Conservation (phyloP, 208 protist genomes). For the Trypanosomatidae sp. region DNA sequence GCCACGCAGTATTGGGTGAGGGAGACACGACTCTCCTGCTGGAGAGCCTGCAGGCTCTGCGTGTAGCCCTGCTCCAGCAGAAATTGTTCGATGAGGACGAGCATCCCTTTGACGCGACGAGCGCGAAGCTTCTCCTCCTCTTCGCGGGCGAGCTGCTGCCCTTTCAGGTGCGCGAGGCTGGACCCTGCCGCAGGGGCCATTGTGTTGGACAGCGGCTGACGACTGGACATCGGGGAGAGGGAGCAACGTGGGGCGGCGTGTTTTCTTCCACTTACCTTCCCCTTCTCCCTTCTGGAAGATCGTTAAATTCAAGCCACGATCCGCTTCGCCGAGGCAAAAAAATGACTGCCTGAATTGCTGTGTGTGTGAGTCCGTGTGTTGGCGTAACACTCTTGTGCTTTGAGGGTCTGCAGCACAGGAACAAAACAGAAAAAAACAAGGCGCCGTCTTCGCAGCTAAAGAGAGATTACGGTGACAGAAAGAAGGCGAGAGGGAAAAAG, state of each 20-base stretch:
- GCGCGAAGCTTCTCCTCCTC: slow-evolving; percentile 74
- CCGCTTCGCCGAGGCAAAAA: too few relatives aligned
- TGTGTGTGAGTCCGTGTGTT: too few relatives aligned
- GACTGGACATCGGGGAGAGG: too few relatives aligned
- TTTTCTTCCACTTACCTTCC: slow-evolving; percentile 1
- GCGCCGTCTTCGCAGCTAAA: too few relatives aligned
- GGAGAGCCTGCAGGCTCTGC: slow-evolving; percentile 67
- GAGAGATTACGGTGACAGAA: too few relatives aligned
- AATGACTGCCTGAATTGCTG: too few relatives aligned
- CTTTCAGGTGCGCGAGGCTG: slow-evolving; percentile 75
- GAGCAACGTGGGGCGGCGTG: slow-evolving; percentile 35
- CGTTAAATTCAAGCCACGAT: too few relatives aligned
- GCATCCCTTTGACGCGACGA: slow-evolving; percentile 66
- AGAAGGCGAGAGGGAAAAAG: too few relatives aligned
- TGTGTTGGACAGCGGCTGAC: slow-evolving; percentile 82
- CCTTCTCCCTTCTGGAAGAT: background rate
- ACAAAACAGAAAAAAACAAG: too few relatives aligned
- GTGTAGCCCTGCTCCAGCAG: slow-evolving; percentile 86
- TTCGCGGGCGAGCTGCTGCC: slow-evolving; percentile 77
- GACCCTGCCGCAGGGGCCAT: slow-evolving; percentile 51
- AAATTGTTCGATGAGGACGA: slow-evolving; percentile 86
- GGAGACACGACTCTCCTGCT: slow-evolving; percentile 80
- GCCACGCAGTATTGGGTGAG: slow-evolving; percentile 68
- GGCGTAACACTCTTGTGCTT: too few relatives aligned
- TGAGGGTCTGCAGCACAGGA: too few relatives aligned